Base-by-base conservation (phyloP, 176 grass and related monocot genomes). In the Ananas comosus region DNA sequence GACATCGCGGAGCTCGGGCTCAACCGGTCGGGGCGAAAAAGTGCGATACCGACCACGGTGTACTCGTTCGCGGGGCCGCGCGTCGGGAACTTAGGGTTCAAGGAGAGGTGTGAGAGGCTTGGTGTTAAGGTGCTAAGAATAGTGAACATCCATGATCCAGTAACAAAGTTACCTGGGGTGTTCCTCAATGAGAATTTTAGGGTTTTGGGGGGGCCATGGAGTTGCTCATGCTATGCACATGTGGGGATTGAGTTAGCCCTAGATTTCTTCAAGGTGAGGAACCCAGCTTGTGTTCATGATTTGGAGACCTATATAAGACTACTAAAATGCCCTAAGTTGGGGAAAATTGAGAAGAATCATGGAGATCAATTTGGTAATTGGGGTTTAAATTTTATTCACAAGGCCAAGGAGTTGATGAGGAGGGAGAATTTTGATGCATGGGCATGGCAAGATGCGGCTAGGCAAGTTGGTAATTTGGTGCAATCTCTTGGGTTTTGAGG, bases 61-160 rank as follows among this genome's bases (percentile, higher is more conserved):
- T 91, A 91, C 81, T 96, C 92, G 21, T 96, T 91, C 77, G 92
- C 83, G 0, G 92, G 85, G 9, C 92, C 92, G 0, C 64, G 92
- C 58, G 92, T 91, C 10, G 92, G 92, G 8, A 91, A 96, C 74
- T 71, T 83, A 0, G 73, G 77, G 0, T 91, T 96, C 85, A 96
- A 96, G 80, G 51, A 65, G n/a, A 74, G 92, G 5, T 91, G 85
- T 69, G 78, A 96, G 33, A 76, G 86, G 75, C 85, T 96, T 1
- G 92, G 92, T 23, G 83, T 96, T 6, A 96, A 96, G 83, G 83
- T 73, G 27, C 83, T 96, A 49, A 73, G 88, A 53, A 81, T 91
- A 13, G 83, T 77, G 23, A 96, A 96, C 84, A 77, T 79, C n/a
- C 79, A 65, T 12, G 92, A 96, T 63, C 83, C 83, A 0, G 76